These are phyloP conservation scores for Silene conica DNA, from an alignment of 148 eudicot genomes.

Conservation along the genomic window DNA sequence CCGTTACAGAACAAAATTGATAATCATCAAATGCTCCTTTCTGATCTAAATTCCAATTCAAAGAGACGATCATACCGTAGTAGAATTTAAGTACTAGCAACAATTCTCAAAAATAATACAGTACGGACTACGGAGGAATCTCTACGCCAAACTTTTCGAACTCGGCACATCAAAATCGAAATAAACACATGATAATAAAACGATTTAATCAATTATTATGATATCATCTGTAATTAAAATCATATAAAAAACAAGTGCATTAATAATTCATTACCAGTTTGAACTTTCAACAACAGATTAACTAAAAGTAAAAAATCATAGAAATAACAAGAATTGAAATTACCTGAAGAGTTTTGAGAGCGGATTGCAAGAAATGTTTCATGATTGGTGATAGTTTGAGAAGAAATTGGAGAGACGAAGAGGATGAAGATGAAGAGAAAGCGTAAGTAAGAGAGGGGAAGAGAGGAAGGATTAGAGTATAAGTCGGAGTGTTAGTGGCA, in stretches of 20 bases:
- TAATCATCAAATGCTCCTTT: too few relatives aligned
- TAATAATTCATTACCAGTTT: background rate
- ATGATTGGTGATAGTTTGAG: slow-evolving; percentile 6
- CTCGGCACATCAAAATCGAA: background rate
- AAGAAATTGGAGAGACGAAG: background rate
- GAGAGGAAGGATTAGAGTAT: background rate
- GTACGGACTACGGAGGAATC: background rate
- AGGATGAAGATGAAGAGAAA: background rate
- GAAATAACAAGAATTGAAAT: background rate
- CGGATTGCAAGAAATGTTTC: slow-evolving; percentile 31
- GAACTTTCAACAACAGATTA: background rate
- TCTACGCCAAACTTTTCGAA: background rate
- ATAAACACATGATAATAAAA: background rate
- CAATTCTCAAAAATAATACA: too few relatives aligned
- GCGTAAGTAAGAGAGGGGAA: too few relatives aligned
- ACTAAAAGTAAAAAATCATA: background rate
- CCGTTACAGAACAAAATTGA: too few relatives aligned
- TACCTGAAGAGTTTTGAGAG: slow-evolving; percentile 29
- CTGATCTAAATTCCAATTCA: too few relatives aligned
- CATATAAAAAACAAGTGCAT: background rate
- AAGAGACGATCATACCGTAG: too few relatives aligned
- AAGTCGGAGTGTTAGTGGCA: slow-evolving; percentile 8
- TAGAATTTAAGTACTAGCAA: too few relatives aligned
- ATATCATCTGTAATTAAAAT: background rate
- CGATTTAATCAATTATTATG: background rate